A percentile compares a stretch with the other conserved stretches of the same genome.
phyloP scores from a whole-genome alignment of 495 filamentous ascomycete genomes.

The Daldinia childiae region DNA sequence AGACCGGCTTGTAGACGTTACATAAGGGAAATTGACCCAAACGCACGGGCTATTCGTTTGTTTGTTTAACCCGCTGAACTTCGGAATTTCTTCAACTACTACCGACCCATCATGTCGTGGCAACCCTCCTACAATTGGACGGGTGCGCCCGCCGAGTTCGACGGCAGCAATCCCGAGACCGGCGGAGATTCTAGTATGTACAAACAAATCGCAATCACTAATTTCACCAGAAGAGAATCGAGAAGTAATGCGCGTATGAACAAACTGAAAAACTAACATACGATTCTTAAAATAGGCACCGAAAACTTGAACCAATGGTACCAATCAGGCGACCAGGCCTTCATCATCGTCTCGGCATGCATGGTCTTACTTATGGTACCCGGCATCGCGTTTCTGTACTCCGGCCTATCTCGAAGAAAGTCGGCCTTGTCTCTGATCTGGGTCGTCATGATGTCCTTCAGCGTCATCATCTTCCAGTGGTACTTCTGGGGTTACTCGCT shows the following conservation, averaged over 20 bases:
- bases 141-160: conserved; percentile 78
- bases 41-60: not conserved
- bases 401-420: conserved; percentile 93
- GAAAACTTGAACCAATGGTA: conserved; percentile 92
- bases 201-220: not conserved
- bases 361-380: conserved; percentile 98
- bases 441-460: conserved; percentile 92
- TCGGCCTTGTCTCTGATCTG: conserved; percentile 95
- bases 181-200: conserved; percentile 85
- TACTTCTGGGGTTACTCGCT: conserved; percentile 99
- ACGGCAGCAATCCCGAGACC: conserved; percentile 72
- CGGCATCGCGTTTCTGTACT: conserved; percentile 97
- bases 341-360: conserved; percentile 88
- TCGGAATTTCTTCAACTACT: not conserved
- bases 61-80: not conserved
- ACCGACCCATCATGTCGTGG: conserved; percentile 64
- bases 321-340: conserved; percentile 71
- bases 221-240: not conserved
- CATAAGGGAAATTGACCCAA: not conserved
- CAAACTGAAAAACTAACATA: conserved; percentile 22
- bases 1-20: not conserved
- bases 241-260: not conserved
- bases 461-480: conserved; percentile 95
- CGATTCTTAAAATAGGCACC: conserved; percentile 54
- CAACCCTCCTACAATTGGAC: conserved; percentile 75